These are phyloP conservation scores for Phytophthora hibernalis DNA, from an alignment of 352 stramenopile genomes.

Conservation along the genomic window DNA sequence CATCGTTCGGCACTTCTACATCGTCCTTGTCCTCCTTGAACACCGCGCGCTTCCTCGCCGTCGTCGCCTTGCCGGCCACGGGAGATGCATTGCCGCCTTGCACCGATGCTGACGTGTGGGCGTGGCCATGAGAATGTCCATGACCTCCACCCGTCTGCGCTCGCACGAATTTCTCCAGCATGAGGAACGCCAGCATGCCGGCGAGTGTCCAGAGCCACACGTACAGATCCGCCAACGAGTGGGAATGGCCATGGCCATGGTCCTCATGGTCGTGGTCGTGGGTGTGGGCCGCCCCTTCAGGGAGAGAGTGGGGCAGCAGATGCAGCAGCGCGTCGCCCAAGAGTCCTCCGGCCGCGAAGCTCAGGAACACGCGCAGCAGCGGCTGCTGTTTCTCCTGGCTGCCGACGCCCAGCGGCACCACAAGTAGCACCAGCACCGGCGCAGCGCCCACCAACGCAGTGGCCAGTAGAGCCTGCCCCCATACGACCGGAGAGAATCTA, in stretches of 20 bases:
- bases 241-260: slow-evolving; percentile 65
- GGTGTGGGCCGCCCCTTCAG: slow-evolving; percentile 28
- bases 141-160: slow-evolving; percentile 57
- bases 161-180: slow-evolving; percentile 87
- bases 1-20: slow-evolving; percentile 23
- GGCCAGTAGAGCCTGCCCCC: slow-evolving; percentile 70
- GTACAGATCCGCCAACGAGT: slow-evolving; percentile 67
- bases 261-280: slow-evolving; percentile 57
- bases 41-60: slow-evolving; percentile 43
- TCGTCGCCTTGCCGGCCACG: slow-evolving; percentile 20
- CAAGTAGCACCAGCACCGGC: slow-evolving; percentile 72
- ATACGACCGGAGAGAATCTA: slow-evolving; percentile 60
- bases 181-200: slow-evolving; percentile 76
- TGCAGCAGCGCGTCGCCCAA: slow-evolving; percentile 92
- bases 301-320: slow-evolving; percentile 89
- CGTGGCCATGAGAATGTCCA: slow-evolving; percentile 46
- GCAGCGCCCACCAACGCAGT: slow-evolving; percentile 77
- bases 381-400: slow-evolving; percentile 70
- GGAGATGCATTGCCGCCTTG: slow-evolving; percentile 27
- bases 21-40: slow-evolving; percentile 49
- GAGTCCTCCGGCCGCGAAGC: slow-evolving; percentile 88
- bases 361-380: slow-evolving; percentile 85
- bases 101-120: slow-evolving; percentile 34
- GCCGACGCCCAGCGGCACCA: slow-evolving; percentile 70
- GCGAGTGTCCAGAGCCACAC: slow-evolving; percentile 83